Evolutionary conservation across 2,329 filamentous ascomycete genomes (phyloP), one percentile per base, ranked within the genome.

Genomic region (Microdochium nivale): DNA sequence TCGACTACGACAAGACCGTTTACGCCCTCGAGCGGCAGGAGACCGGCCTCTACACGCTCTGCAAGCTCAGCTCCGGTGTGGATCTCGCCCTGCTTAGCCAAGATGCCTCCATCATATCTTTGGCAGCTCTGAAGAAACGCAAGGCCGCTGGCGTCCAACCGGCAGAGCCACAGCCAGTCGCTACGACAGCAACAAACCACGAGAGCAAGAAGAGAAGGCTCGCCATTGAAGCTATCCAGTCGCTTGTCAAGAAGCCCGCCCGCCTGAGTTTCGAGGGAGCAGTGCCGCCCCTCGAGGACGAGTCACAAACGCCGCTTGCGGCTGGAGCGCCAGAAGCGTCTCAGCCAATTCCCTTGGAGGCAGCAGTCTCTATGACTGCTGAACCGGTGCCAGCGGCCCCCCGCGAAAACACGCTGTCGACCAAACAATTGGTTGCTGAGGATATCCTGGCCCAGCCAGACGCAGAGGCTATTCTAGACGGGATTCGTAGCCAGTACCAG

Each of bases 11-110:
- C 54, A 71, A 73, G 52, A 72, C 70, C 33, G 56, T 80, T 0
- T 86, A 81, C 62, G 84, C 77, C 13, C 69, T 88, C n/a, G 87
- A 91, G 68, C 76, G 80, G 24, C 80, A 87, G 33, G 70, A 74
- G 16, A 66, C 70, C 47, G 77, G 77, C 1, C 70, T 86, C 3
- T 91, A 88, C 63, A 79, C 80, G 11, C 64, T 89, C 25, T 90
- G 84, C 65, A 83, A 79, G 59, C 70, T 94, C 44, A 84, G 81
- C 2, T 66, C 71, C 21, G 88, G 86, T 84, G 75, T 87, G 23
- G 78, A 83, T 54, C 62, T 86, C 49, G 73, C 77, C 33, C 68
- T 73, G 7, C 69, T 90, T 25, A 67, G 68, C 24, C 63, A 66
- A 11, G 65, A 72, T 37, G 79, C 81, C 37, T 79, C 77, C 0